A percentile compares a stretch with the other conserved stretches of the same genome.
Evolutionary conservation across 2,329 filamentous ascomycete genomes (phyloP).

Genomic region (Leptosphaerulina australis): DNA sequence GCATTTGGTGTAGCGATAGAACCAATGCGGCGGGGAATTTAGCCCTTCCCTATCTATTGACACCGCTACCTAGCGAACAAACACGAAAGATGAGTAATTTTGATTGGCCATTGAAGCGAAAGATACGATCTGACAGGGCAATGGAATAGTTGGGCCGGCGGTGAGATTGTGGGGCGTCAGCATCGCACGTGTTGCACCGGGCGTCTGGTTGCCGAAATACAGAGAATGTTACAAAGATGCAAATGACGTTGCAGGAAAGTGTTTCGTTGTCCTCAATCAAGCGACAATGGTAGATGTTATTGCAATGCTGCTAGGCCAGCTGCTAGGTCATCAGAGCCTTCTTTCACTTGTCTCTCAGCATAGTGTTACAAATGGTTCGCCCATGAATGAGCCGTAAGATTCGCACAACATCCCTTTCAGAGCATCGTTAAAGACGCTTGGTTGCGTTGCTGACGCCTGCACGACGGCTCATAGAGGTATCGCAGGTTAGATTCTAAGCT

Average conservation of each 20-base stretch:
- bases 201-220: neutral
- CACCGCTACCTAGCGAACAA: slow-evolving; percentile 12
- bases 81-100: neutral
- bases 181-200: slow-evolving; percentile 15
- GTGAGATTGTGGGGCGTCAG: slow-evolving; percentile 19
- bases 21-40: slow-evolving; percentile 3
- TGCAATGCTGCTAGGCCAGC: neutral
- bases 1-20: slow-evolving; percentile 8
- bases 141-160: slow-evolving; percentile 16
- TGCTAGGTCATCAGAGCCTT: too few species aligned
- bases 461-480: neutral
- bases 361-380: neutral
- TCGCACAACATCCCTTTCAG: slow-evolving; percentile 14
- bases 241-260: slow-evolving; percentile 4
- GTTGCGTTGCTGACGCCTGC: slow-evolving; percentile 10
- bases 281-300: neutral
- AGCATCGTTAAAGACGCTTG: slow-evolving; percentile 9
- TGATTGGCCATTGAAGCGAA: slow-evolving; percentile 5
- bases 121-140: slow-evolving; percentile 5
- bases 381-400: slow-evolving; percentile 6
- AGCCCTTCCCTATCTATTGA: slow-evolving; percentile 5
- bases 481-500: neutral
- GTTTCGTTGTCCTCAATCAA: neutral
- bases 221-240: slow-evolving; percentile 1
- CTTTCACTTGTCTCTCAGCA: neutral